Evolutionary conservation across 306 rosid genomes (phyloP).

Genomic region (Casuarina glauca): DNA sequence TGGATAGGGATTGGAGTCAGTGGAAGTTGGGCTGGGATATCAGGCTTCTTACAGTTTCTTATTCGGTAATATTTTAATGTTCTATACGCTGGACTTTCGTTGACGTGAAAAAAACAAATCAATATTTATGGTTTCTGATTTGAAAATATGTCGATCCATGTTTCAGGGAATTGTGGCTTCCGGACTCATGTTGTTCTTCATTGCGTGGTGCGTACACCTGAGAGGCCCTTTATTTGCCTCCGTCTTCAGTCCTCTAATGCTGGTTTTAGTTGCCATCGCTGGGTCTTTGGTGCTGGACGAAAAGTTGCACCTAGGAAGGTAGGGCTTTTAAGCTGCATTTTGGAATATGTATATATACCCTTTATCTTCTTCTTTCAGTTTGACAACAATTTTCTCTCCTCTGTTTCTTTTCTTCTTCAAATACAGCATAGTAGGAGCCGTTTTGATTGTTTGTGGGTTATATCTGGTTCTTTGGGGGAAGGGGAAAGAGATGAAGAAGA

Average conservation of each 20-base stretch:
- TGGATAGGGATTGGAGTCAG: conserved; percentile 56
- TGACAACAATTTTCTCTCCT: not conserved
- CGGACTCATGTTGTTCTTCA: conserved; percentile 30
- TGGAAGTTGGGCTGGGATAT: conserved; percentile 71
- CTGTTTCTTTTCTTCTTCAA: not conserved
- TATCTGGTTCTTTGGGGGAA: conserved; percentile 54
- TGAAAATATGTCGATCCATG: not conserved
- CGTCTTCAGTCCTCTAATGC: conserved; percentile 49
- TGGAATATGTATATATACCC: too few species aligned
- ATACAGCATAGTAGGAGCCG: conserved; percentile 39
- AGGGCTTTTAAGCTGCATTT: not conserved
- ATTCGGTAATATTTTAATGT: conserved; percentile 40
- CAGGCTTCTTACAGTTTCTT: conserved; percentile 57
- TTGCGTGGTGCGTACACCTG: conserved; percentile 42
- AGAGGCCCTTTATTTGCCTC: conserved; percentile 62
- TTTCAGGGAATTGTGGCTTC: conserved; percentile 51
- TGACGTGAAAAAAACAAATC: too few species aligned
- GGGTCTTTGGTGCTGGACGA: conserved; percentile 44
- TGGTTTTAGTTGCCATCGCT: conserved; percentile 44
- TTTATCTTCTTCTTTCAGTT: not conserved
- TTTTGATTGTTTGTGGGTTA: conserved; percentile 42
- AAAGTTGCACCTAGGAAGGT: conserved; percentile 59
- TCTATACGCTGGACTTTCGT: too few species aligned
- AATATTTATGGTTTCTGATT: not conserved
- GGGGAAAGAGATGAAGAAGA: conserved; percentile 44